Base-by-base conservation (phyloP, 768 basidiomycete species). In the Podaxis sp. region DNA sequence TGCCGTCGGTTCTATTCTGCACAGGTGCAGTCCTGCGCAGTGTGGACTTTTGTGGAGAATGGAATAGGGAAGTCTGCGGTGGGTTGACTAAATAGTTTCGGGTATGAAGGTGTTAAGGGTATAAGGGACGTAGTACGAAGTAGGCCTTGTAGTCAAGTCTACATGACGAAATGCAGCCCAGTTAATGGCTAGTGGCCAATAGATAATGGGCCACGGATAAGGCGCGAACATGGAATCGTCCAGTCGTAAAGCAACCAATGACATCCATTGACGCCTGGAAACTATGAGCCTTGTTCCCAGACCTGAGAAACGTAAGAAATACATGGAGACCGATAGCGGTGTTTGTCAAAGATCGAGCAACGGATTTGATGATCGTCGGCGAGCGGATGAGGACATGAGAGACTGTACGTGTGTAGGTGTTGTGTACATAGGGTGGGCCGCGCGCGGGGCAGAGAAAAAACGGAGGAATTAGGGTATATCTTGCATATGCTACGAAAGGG, bases 401-500 rank as follows among this genome's bases (percentile, higher is more conserved):
- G n/a, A n/a, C n/a, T n/a, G 8, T 33, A 33, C 33, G 33, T 33
- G 33, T 33, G 33, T 33, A 33, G 1, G 33, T 8, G 33, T 33
- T 10, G 33, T 33, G 33, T 33, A 33, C 33, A 10, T 33, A 10
- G 33, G 33, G 33, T 33, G 26, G 49, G 12, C 7, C 26, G 26
- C 4, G 49, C 22, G 26, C 49, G 49, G 49, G 48, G 26, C 12
- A 50, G 38, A 40, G 44, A 56, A 10, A 26, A 17, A 11, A 53
- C 30, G 37, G 46, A n/a, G 33, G 26, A 38, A 53, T 24, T 64
- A 44, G 40, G 56, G 56, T 57, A 57, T 46, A 57, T 7, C 11
- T 30, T 33, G 30, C 52, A 53, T 53, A 36, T n/a, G 52, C 28
- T 10, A 50, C 12, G 49, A 20, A 24, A 22, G 49, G 24, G 26